Base-by-base conservation (phyloP, 768 basidiomycete genomes). In the Podaxis rugospora region DNA sequence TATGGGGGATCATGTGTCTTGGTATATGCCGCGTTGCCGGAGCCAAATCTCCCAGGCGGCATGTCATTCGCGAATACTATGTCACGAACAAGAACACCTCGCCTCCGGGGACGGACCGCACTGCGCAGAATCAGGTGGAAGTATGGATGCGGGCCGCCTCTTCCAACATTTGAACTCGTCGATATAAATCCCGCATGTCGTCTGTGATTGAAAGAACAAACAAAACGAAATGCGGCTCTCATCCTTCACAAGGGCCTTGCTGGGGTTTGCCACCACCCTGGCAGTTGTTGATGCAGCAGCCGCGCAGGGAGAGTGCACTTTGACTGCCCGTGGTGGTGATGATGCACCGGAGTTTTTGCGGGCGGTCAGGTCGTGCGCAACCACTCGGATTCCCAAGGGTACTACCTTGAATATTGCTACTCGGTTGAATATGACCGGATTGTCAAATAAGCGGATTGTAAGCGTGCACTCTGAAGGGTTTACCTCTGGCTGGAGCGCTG, bases 351-450 rank as follows among this genome's bases (percentile, higher is more conserved):
- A 72, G 10, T 78, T 85, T 61, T 63, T 83, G 21, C 63, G 69
- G 23, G 82, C 83, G 10, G 75, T 79, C 59, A 69, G 71, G 56
- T 67, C 71, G 23, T 82, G 77, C 64, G 64, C 65, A 54, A 80
- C 75, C 0, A 76, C 83, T 3, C 65, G 70, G 1, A 74, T 86
- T 51, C 82, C 83, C 0, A 66, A 70, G 5, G 67, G 69, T 3
- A 80, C 79, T 5, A 84, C 82, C 5, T 71, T 86, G 52, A 82
- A 78, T 32, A 82, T 86, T 57, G 74, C 70, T 16, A 80, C 80
- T 4, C 73, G 77, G 28, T 61, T 86, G 67, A 78, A 85, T 63
- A 85, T 82, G 79, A 86, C 83, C 0, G 79, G 79, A 0, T 68
- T 83, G 2, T 57, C 66, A 1, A 72, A 85, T 69, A 83, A 75